These are phyloP conservation scores for Yamadazyma spencermartinsiae DNA, from an alignment of 1,139 yeast genomes.

Conservation along the genomic window DNA sequence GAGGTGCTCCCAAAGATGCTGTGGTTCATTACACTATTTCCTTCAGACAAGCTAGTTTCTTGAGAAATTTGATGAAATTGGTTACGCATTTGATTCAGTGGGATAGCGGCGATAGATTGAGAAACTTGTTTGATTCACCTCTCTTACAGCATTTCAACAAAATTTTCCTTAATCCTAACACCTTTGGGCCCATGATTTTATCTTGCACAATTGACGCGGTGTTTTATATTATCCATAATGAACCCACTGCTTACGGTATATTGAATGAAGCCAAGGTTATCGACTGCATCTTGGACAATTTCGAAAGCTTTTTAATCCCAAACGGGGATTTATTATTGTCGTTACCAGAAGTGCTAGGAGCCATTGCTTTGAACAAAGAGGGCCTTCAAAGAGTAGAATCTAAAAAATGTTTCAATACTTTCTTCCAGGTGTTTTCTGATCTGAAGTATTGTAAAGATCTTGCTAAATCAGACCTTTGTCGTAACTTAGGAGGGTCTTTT, in stretches of 20 bases:
- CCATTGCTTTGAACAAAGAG: constrained; percentile 73
- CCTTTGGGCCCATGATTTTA: constrained; percentile 72
- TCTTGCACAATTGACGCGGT: constrained; percentile 67
- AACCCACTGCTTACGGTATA: constrained; percentile 85
- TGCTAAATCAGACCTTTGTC: constrained; percentile 45
- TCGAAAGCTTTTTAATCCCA: constrained; percentile 53
- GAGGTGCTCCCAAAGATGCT: constrained; percentile 53
- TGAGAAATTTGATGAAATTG: constrained; percentile 59
- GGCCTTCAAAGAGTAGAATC: constrained; percentile 64
- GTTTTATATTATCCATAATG: constrained; percentile 78
- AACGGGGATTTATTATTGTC: constrained; percentile 60
- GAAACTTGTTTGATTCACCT: constrained; percentile 85
- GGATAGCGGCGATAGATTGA: constrained; percentile 79
- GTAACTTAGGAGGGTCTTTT: constrained; percentile 63
- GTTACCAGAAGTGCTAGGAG: constrained; percentile 78
- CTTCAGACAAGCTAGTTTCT: constrained; percentile 63
- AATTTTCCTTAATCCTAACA: constrained; percentile 55
- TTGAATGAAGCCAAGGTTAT: constrained; percentile 78
- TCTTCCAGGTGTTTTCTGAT: constrained; percentile 53
- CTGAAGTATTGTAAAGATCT: constrained; percentile 49
- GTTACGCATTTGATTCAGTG: constrained; percentile 65
- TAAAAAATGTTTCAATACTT: constrained; percentile 44
- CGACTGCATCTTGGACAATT: constrained; percentile 60
- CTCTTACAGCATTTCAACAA: constrained; percentile 60
- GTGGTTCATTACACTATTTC: constrained; percentile 60